Base-by-base conservation (phyloP, 441 rosid species). In the Dalechampia spathulata region DNA sequence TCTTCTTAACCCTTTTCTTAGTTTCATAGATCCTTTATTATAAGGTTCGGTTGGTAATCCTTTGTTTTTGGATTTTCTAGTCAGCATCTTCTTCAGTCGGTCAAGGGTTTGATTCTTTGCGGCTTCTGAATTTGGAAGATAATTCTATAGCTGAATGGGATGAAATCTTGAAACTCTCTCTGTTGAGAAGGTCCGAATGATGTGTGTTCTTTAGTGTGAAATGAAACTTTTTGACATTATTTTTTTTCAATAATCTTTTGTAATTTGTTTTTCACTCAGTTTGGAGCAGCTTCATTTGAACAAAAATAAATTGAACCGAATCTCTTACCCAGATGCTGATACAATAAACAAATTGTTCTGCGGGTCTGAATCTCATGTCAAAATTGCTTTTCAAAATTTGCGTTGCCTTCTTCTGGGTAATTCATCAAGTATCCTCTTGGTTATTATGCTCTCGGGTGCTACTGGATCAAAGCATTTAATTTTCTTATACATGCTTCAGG, bases 281-380 rank as follows among this genome's bases (percentile, higher is more conserved):
- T 85, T 92, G 83, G 86, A 83, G 82, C 83, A 80, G 70, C 91
- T 92, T 59, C 78, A 89, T 67, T 69, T 89, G 79, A 86, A 79
- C 77, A 89, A 82, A 63, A 92, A 92, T 80, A 79, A 75, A 52
- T 74, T 92, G 75, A 65, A 79, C 52, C 54, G 0, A 50, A 72
- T 89, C 57, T 76, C 60, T 74, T 73, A 75, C 77, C 88, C 87
- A 63, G 75, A 61, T 61, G 58, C 52, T 46, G 64, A 66, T 62
- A 47, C 64, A 26, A 46, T 69, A 20, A 41, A 51, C 14, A 56
- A 70, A 49, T 55, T 42, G 66, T 60, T 65, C 2, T 23, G 59
- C 49, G 59, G 60, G 51, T 63, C 52, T 57, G 79, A 75, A 45
- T 66, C 80, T 36, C 43, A 41, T 34, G 61, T 62, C 37, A 60